Base-by-base conservation (phyloP, 2,329 filamentous ascomycete species). In the Coleophoma eucalyptorum region DNA sequence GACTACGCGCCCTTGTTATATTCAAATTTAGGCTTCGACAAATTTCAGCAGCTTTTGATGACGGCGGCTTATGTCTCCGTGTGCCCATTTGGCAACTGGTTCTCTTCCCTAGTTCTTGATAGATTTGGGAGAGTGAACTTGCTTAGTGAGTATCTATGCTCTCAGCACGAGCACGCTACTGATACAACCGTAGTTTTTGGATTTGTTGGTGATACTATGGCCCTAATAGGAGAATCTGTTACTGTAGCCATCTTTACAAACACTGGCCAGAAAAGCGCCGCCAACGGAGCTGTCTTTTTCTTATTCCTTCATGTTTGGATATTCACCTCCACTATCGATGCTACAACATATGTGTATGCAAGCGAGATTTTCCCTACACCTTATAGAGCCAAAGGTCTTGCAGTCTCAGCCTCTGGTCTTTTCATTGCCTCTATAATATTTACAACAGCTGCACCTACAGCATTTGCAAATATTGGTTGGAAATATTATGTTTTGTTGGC, bases 341-440 rank as follows among this genome's bases (percentile, higher is more conserved):
- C 61, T 31, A 58, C 61, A 1, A 47, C 59, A 6, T 66, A 66
- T 43, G 60, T 65, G 12, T 68, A 67, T 47, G 58, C 55, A n/a
- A 59, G 57, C 13, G 65, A 68, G 49, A 65, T 67, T 35, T 67
- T 62, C 58, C 65, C 65, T 5, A 68, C 64, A 3, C 62, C 64
- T 46, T 46, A 63, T 10, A 56, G 62, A 21, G 87, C 90, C 34
- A 87, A 89, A 59, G 90, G 90, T 72, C 88, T 95, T 53, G 89
- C 34, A 13, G 34, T 37, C 16, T 37, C 34, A 37, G 34, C 16
- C 34, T 37, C 34, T 4, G 34, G 34, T 3, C 16, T 37, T 13
- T 37, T 37, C 6, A 16, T 37, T 12, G 34, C 13, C 13, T 37
- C 34, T 6, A 13, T 37, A 16, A 37, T 37, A 13, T 16, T 37